These are phyloP conservation scores for Psilocybe cubensis DNA, from an alignment of 768 basidiomycete genomes.

Conservation along the genomic window DNA sequence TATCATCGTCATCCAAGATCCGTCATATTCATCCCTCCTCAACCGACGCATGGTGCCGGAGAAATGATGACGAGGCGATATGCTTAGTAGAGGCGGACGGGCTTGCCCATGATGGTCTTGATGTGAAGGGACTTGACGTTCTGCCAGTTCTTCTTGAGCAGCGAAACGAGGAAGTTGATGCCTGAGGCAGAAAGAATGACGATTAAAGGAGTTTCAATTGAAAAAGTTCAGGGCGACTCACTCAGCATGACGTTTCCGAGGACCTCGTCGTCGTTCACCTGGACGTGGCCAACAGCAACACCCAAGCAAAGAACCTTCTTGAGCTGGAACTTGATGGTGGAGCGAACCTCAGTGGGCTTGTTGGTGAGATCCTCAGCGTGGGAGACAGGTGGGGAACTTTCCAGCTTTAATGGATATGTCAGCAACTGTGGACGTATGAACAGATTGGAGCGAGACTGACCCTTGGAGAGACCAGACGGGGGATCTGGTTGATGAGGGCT, in stretches of 20 bases:
- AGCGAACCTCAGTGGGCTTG: constrained; percentile 95
- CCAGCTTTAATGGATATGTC: constrained; percentile 61
- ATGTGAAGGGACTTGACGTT: constrained; percentile 99
- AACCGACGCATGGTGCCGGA: not conserved
- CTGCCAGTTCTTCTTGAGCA: constrained; percentile 99
- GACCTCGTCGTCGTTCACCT: constrained; percentile 98
- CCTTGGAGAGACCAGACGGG: constrained; percentile 99
- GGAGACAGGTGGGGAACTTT: constrained; percentile 98
- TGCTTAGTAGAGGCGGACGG: constrained; percentile 86
- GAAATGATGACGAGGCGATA: not conserved
- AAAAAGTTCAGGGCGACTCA: constrained; percentile 37
- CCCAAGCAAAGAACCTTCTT: constrained; percentile 99
- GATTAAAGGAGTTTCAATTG: not conserved
- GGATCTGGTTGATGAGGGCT: constrained; percentile 98
- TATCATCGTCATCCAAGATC: not conserved
- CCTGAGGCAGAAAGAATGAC: constrained; percentile 45
- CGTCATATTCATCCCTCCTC: not conserved
- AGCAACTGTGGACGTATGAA: not conserved
- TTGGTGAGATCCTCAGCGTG: constrained; percentile 87
- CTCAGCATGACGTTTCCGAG: constrained; percentile 97
- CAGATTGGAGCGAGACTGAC: constrained; percentile 42
- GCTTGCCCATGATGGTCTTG: constrained; percentile 99
- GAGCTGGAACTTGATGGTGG: constrained; percentile 99
- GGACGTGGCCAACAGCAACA: constrained; percentile 96
- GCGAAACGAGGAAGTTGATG: constrained; percentile 99